A percentile compares a stretch with the other conserved stretches of the same genome.
These are phyloP conservation scores for Ceriops tagal DNA, from an alignment of 345 rosid genomes.

Conservation along the genomic window DNA sequence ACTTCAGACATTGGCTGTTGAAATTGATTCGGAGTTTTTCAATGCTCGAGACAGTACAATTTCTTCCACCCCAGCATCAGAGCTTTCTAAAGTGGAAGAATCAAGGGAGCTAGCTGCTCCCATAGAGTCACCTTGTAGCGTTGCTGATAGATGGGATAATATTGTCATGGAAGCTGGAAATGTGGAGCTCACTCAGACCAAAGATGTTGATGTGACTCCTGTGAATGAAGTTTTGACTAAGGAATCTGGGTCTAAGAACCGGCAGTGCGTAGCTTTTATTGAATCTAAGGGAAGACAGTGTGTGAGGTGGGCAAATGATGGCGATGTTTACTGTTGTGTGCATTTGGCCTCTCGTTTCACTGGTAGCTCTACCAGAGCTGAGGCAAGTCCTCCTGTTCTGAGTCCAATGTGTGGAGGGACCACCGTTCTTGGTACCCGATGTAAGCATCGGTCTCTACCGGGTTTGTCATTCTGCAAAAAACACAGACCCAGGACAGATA, in stretches of 20 bases:
- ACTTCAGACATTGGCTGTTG: conserved; percentile 39
- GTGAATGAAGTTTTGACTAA: conserved; percentile 32
- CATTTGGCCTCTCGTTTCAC: conserved; percentile 94
- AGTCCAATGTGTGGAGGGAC: conserved; percentile 84
- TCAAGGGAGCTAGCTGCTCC: conserved; percentile 28
- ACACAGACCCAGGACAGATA: conserved; percentile 62
- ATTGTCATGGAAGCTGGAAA: conserved; percentile 61
- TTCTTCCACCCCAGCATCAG: conserved; percentile 32
- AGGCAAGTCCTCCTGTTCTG: conserved; percentile 51
- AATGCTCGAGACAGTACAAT: conserved; percentile 37
- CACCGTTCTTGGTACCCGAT: conserved; percentile 90
- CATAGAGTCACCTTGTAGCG: conserved; percentile 40
- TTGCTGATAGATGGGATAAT: conserved; percentile 63
- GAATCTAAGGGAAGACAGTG: conserved; percentile 96
- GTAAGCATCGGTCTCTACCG: conserved; percentile 89
- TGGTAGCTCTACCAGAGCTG: conserved; percentile 52
- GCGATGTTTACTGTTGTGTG: conserved; percentile 95
- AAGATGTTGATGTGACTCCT: conserved; percentile 35
- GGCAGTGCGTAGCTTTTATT: conserved; percentile 86
- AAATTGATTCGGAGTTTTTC: conserved; percentile 58
- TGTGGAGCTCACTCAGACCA: conserved; percentile 27
- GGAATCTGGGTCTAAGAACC: conserved; percentile 64
- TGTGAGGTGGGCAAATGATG: conserved; percentile 97
- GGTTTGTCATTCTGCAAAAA: conserved; percentile 85
- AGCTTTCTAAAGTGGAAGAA: conserved; percentile 27